Base-by-base conservation (phyloP, 2,329 filamentous ascomycete species). In the Penicillium sp. region DNA sequence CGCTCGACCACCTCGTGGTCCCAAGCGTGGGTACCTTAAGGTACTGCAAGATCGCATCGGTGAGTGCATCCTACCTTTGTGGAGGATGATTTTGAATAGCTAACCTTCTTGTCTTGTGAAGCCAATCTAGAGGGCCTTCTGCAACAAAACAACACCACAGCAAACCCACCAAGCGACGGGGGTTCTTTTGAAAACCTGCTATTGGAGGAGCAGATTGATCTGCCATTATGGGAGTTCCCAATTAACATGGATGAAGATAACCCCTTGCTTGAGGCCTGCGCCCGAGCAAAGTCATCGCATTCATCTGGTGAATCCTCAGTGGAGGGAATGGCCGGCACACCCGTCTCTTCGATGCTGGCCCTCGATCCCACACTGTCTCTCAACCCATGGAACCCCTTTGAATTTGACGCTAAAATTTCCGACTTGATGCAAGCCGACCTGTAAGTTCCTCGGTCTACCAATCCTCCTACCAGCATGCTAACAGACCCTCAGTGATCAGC, bases 401-500 rank as follows among this genome's bases (percentile, higher is more conserved):
- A 37, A 37, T 37, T 37, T 19, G 35, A 37, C 14, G 10, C 8
- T 5, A 16, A 19, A 5, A 37, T 37, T 7, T 37, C 35, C 8
- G 35, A 37, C 16, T 37, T 37, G 16, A 37, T 37, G 35, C 35
- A 37, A n/a, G 35, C 35, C 14, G 35, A 37, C 35, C 35, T 37
- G 35, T 37, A 19, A 10, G 35, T 37, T 3, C 3, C 14, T 16
- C 3, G n/a, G 6, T 16, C 14, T n/a, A 37, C 35, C 16, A 16
- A 37, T 16, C 0, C 8, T 8, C 11, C n/a, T 37, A 19, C 10
- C 14, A 8, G 10, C 3, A n/a, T 37, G 14, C 35, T 37, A 37
- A 37, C 5, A 16, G 14, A n/a, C n/a, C 35, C 16, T 21, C 44
- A 72, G 68, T 21, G 65, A 70, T 29, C 64, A 70, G 56, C 44